Evolutionary conservation across 345 rosid genomes (phyloP).

Genomic region (Sapria himalayana): DNA sequence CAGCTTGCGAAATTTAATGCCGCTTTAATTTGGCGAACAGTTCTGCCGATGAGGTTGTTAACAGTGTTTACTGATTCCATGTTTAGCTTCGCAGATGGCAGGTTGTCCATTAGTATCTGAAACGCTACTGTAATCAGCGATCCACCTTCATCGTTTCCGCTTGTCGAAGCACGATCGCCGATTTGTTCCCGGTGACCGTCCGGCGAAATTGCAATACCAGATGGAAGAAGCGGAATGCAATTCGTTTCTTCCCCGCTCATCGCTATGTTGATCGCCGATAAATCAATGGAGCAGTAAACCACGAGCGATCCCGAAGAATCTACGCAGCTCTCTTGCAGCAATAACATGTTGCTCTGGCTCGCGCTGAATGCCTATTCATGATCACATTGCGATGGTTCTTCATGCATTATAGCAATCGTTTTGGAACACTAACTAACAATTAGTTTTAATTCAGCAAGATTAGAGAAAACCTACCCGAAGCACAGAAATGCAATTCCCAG

Average conservation of each 20-base stretch:
- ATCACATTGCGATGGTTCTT: background rate
- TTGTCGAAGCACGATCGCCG: constrained; percentile 56
- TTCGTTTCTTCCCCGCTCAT: constrained; percentile 91
- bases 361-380: constrained; percentile 42
- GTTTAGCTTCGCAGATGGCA: constrained; percentile 75
- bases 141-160: constrained; percentile 26
- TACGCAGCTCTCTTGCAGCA: constrained; percentile 85
- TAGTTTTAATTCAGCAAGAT: background rate
- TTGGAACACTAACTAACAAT: background rate
- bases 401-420: too few species aligned
- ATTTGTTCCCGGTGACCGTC: constrained; percentile 28
- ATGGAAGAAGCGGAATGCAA: constrained; percentile 69
- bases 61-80: constrained; percentile 88
- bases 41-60: constrained; percentile 64
- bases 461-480: constrained; percentile 43
- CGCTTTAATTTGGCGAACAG: constrained; percentile 80
- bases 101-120: constrained; percentile 76
- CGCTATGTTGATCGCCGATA: constrained; percentile 62
- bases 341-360: constrained; percentile 71
- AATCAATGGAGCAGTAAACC: constrained; percentile 75
- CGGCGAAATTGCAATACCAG: constrained; percentile 68
- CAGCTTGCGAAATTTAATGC: constrained; percentile 64
- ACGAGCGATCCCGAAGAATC: constrained; percentile 74
- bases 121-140: constrained; percentile 76
- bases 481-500: constrained; percentile 84